Percentiles rank a stretch among this genome's conserved stretches.
Evolutionary conservation across 164 flowering plant species (phyloP).

Genomic region (Euptelea pleiosperma): DNA sequence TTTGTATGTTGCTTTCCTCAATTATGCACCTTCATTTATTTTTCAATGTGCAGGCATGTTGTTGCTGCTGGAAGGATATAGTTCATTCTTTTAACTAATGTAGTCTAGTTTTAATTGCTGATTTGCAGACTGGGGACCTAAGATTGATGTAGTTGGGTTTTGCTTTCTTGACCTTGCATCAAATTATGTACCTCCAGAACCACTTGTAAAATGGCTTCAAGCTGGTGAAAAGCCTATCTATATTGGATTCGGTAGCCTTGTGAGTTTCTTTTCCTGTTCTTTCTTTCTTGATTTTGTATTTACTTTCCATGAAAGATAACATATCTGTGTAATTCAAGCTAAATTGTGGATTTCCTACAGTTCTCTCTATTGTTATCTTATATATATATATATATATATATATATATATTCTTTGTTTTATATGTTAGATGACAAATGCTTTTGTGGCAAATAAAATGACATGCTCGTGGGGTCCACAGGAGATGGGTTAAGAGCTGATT

Average conservation of each 20-base stretch:
- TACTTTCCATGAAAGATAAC: too few relatives aligned
- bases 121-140: slow-evolving; percentile 94
- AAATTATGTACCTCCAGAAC: slow-evolving; percentile 85
- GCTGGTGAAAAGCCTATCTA: slow-evolving; percentile 86
- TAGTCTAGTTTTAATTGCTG: slow-evolving; percentile 2
- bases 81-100: not conserved
- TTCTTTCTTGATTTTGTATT: not conserved
- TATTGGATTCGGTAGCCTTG: slow-evolving; percentile 98
- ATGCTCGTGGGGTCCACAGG: too few relatives aligned
- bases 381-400: too few relatives aligned
- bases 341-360: too few relatives aligned
- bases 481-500: too few relatives aligned
- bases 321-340: too few relatives aligned
- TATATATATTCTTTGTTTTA: too few relatives aligned
- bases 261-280: slow-evolving; percentile 42
- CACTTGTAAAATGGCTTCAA: slow-evolving; percentile 73
- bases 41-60: not conserved
- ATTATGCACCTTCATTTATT: too few relatives aligned
- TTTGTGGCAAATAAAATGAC: too few relatives aligned
- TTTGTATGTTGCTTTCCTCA: too few relatives aligned
- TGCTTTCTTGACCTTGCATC: slow-evolving; percentile 98
- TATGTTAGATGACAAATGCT: too few relatives aligned
- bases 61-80: not conserved
- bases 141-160: slow-evolving; percentile 95
- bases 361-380: too few relatives aligned